phyloP scores from a whole-genome alignment of 179 eudicot genomes.

The Silene coronaria region DNA sequence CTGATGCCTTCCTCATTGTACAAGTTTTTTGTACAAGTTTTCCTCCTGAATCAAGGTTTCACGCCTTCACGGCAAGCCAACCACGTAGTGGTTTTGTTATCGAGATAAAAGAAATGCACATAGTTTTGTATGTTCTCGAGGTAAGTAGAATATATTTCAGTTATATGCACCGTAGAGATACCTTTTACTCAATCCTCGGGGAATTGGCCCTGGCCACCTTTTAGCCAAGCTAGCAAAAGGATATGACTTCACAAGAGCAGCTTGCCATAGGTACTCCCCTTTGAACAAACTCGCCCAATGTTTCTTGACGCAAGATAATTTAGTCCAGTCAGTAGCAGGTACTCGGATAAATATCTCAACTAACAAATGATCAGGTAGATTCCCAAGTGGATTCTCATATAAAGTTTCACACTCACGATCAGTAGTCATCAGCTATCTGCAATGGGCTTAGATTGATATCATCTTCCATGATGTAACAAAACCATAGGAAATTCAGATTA shows the following conservation, averaged over 20 bases:
- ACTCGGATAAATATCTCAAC: slow-evolving; percentile 68
- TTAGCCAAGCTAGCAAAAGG: slow-evolving; percentile 43
- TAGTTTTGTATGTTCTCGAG: neutral
- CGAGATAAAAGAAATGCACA: neutral
- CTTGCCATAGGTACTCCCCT: slow-evolving; percentile 61
- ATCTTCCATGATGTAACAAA: neutral
- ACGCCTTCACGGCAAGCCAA: too few relatives aligned
- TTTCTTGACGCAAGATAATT: slow-evolving; percentile 54
- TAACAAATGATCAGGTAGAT: slow-evolving; percentile 75
- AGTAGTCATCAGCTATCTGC: slow-evolving; percentile 31
- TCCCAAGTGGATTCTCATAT: slow-evolving; percentile 36
- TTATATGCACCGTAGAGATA: slow-evolving; percentile 4
- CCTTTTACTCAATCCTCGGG: slow-evolving; percentile 70
- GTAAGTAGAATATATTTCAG: neutral
- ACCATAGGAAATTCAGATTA: neutral
- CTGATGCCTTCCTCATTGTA: too few relatives aligned
- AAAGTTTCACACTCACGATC: slow-evolving; percentile 27
- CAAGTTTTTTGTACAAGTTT: too few relatives aligned
- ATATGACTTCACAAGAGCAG: slow-evolving; percentile 53
- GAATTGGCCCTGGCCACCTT: slow-evolving; percentile 90
- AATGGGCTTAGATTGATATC: slow-evolving; percentile 12
- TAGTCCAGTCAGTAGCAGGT: slow-evolving; percentile 56
- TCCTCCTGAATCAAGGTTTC: too few relatives aligned
- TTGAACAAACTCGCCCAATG: slow-evolving; percentile 61
- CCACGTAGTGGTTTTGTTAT: neutral